Conservation (phyloP, 1,139 yeast genomes). For the Pichia sp. region DNA sequence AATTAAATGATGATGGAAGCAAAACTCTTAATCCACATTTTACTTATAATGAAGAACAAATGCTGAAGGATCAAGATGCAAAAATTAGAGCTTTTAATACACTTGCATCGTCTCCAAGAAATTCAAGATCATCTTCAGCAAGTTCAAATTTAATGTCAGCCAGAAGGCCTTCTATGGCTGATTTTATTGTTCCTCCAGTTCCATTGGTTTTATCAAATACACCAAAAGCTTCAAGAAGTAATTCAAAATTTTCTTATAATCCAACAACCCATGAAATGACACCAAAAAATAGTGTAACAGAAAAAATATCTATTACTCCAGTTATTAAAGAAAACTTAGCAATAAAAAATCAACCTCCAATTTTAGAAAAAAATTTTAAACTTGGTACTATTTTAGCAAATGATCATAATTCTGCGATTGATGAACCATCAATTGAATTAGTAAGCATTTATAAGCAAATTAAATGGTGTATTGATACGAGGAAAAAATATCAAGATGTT, state of each 20-base stretch:
- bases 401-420: constrained; percentile 55
- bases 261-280: constrained; percentile 28
- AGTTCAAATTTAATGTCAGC: constrained; percentile 11
- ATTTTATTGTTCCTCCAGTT: constrained; percentile 32
- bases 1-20: constrained; percentile 1
- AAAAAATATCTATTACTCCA: not conserved
- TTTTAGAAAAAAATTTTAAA: constrained; percentile 26
- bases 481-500: constrained; percentile 66
- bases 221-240: constrained; percentile 7
- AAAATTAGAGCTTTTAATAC: constrained; percentile 61
- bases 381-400: constrained; percentile 55
- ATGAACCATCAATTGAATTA: constrained; percentile 63
- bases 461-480: constrained; percentile 60
- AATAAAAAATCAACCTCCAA: not conserved
- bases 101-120: constrained; percentile 30
- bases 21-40: constrained; percentile 37
- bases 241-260: constrained; percentile 25
- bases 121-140: constrained; percentile 24
- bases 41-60: constrained; percentile 62
- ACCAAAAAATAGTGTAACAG: constrained; percentile 13
- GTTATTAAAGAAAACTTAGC: constrained; percentile 1
- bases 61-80: constrained; percentile 63
- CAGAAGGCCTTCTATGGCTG: constrained; percentile 32
- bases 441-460: constrained; percentile 66
- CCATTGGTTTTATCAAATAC: constrained; percentile 24